These are phyloP conservation scores for Selenicereus undatus DNA, from an alignment of 148 eudicot species.

Conservation along the genomic window DNA sequence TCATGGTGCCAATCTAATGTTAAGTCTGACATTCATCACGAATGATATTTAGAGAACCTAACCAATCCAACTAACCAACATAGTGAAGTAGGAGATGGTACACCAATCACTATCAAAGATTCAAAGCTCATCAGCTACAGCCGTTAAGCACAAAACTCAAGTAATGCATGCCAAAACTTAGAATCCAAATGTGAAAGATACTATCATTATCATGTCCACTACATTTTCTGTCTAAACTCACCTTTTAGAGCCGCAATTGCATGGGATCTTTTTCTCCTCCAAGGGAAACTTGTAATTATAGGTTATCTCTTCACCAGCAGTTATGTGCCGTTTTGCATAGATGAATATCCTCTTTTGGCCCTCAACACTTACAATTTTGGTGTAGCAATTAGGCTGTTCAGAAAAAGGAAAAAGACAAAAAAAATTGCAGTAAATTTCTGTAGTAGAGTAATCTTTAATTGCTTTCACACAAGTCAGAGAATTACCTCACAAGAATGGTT, in stretches of 20 bases:
- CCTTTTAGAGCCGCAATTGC: conserved; percentile 91
- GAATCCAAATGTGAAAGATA: background rate
- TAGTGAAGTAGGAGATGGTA: background rate
- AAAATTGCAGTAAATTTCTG: background rate
- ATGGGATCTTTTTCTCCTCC: conserved; percentile 91
- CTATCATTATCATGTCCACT: background rate
- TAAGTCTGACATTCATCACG: background rate
- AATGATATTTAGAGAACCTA: background rate
- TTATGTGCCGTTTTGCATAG: conserved; percentile 84
- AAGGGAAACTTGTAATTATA: conserved; percentile 95
- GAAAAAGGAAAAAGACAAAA: background rate
- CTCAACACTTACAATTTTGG: conserved; percentile 89
- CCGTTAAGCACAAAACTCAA: background rate
- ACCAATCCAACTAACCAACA: background rate
- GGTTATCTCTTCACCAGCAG: conserved; percentile 89
- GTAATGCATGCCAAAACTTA: background rate
- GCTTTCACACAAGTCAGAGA: background rate
- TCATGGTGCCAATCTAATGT: background rate
- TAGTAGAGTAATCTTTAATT: background rate
- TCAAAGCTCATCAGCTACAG: background rate
- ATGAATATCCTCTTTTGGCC: conserved; percentile 96
- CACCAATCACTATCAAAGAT: background rate
- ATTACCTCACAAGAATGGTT: conserved; percentile 99
- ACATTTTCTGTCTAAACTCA: conserved; percentile 23
- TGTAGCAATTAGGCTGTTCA: conserved; percentile 97